Conservation (phyloP, 2,329 filamentous ascomycete genomes). For the Fusarium xyrophilum region DNA sequence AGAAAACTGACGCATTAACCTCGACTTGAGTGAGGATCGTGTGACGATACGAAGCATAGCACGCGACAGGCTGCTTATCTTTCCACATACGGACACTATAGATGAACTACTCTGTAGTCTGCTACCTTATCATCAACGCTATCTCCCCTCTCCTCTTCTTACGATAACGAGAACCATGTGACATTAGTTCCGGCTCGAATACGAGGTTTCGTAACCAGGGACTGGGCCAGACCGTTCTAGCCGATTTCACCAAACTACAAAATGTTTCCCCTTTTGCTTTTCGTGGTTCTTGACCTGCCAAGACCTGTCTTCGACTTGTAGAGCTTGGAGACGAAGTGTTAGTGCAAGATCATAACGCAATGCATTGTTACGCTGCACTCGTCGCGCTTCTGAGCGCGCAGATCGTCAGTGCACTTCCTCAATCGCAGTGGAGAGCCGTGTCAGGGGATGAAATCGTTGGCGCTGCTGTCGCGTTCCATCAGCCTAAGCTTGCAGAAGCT, state of each 20-base stretch:
- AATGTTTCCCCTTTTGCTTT: neutral
- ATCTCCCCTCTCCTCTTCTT: too few relatives aligned
- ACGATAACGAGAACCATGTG: neutral
- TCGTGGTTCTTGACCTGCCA: neutral
- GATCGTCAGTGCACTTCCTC: neutral
- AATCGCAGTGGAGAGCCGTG: neutral
- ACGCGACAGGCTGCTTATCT: too few relatives aligned
- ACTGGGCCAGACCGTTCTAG: neutral
- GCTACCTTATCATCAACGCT: neutral
- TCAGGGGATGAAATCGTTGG: neutral
- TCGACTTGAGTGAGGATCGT: neutral
- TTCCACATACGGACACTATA: neutral
- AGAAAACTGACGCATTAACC: neutral
- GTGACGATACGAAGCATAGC: neutral
- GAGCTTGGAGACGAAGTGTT: too few relatives aligned
- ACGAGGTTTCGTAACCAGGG: neutral
- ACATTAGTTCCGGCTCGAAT: neutral
- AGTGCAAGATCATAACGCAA: neutral
- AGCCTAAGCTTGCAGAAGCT: neutral
- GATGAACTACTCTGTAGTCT: neutral
- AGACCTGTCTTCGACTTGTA: neutral
- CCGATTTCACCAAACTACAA: neutral
- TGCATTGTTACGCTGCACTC: neutral
- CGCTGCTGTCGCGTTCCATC: constrained; percentile 2
- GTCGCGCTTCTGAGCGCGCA: neutral